phyloP scores from a whole-genome alignment of 202 grass and related monocot species.

The Setaria italica region DNA sequence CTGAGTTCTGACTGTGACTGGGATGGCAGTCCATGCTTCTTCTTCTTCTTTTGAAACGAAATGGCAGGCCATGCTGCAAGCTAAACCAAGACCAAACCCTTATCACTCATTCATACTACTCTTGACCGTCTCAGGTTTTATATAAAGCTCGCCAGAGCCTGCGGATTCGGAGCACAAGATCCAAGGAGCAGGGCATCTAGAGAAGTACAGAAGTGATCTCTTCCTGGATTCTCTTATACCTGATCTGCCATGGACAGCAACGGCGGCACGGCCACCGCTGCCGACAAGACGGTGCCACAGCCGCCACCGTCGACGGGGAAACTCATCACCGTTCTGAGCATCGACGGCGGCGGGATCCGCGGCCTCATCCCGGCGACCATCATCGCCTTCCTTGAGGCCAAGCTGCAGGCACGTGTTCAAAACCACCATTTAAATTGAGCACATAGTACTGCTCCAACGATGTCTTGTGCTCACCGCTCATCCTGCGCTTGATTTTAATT shows the following conservation, averaged over 20 bases:
- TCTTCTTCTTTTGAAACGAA: too few relatives aligned
- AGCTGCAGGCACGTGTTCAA: slow-evolving; percentile 42
- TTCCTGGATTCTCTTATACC: too few relatives aligned
- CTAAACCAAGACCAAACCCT: neutral
- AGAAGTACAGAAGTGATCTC: neutral
- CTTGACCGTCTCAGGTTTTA: neutral
- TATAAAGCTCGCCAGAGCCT: neutral
- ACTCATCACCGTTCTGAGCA: slow-evolving; percentile 69
- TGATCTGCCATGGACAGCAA: neutral
- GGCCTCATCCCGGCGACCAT: slow-evolving; percentile 54
- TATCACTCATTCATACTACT: neutral
- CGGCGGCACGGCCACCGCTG: neutral
- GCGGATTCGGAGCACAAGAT: slow-evolving; percentile 4
- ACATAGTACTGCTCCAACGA: too few relatives aligned
- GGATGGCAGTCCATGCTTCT: too few relatives aligned
- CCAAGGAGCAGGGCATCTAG: neutral
- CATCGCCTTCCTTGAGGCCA: slow-evolving; percentile 58
- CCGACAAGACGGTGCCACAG: neutral
- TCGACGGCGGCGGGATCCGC: slow-evolving; percentile 56
- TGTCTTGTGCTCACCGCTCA: neutral
- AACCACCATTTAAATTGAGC: too few relatives aligned
- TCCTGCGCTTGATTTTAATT: neutral
- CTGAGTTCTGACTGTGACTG: neutral
- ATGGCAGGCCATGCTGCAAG: neutral
- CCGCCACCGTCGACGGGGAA: slow-evolving; percentile 4